These are phyloP conservation scores for Aspergillus piperis DNA, from an alignment of 2,329 filamentous ascomycete species.

Conservation along the genomic window DNA sequence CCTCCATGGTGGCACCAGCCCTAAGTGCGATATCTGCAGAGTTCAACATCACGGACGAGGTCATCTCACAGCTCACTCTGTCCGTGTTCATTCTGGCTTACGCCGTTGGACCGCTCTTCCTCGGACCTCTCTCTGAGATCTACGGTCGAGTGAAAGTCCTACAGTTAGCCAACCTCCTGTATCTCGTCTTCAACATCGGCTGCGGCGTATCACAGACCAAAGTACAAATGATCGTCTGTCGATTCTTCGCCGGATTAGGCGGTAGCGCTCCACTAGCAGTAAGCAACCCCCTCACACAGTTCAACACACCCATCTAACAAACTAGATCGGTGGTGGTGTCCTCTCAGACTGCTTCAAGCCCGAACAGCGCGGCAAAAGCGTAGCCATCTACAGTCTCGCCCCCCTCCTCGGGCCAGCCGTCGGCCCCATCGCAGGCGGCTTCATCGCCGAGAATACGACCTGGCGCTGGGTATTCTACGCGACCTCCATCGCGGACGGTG, in stretches of 20 bases:
- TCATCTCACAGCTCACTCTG: conserved; percentile 52
- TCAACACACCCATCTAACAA: conserved; percentile 4
- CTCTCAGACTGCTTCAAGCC: conserved; percentile 60
- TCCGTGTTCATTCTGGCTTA: conserved; percentile 60
- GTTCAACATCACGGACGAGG: conserved; percentile 52
- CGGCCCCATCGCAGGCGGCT: conserved; percentile 67
- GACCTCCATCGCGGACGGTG: conserved; percentile 62
- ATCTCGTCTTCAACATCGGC: conserved; percentile 60
- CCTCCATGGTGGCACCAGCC: conserved; percentile 60
- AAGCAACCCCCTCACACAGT: conserved; percentile 18
- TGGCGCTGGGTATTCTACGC: conserved; percentile 77
- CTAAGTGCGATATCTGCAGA: conserved; percentile 56
- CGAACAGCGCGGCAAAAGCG: conserved; percentile 64
- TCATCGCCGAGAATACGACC: conserved; percentile 62
- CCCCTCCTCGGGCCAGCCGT: conserved; percentile 67
- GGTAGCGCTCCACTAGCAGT: conserved; percentile 59
- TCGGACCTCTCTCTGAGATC: conserved; percentile 57
- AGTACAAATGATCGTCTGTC: conserved; percentile 58
- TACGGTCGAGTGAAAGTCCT: conserved; percentile 58
- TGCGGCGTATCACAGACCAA: conserved; percentile 59
- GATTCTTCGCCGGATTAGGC: conserved; percentile 61
- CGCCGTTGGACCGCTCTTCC: conserved; percentile 54
- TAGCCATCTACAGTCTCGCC: conserved; percentile 63
- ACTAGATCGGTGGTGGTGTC: conserved; percentile 51
- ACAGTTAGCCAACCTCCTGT: conserved; percentile 58